These are phyloP conservation scores for Cyphellophora europaea DNA, from an alignment of 2,329 filamentous ascomycete species.

Conservation along the genomic window DNA sequence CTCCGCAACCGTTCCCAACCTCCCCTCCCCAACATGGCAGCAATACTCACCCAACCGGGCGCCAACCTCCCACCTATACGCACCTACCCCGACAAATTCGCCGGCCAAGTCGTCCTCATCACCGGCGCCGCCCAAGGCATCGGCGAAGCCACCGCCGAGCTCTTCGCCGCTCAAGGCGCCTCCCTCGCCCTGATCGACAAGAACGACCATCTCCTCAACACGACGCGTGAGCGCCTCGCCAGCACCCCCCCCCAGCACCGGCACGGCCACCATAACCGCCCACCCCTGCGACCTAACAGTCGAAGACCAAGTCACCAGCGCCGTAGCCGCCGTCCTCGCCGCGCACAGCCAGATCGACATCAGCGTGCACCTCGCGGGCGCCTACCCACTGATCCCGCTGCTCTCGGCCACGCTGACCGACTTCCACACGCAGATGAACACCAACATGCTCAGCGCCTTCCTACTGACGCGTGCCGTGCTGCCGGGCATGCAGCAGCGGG, in stretches of 20 bases:
- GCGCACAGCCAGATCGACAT: conserved; percentile 8
- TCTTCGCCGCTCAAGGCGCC: conserved; percentile 36
- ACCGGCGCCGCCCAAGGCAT: conserved; percentile 43
- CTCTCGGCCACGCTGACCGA: conserved; percentile 29
- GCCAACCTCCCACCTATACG: conserved; percentile 4
- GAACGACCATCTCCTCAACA: conserved; percentile 15
- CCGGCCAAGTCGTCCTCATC: conserved; percentile 34
- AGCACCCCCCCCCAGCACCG: conserved; percentile 35
- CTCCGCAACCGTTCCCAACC: too few relatives aligned
- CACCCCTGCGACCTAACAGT: conserved; percentile 26
- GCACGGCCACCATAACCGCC: conserved; percentile 29
- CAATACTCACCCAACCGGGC: too few relatives aligned
- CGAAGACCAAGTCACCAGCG: conserved; percentile 37
- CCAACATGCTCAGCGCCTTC: conserved; percentile 38
- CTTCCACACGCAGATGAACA: conserved; percentile 35
- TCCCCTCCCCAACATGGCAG: too few relatives aligned
- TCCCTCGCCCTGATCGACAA: conserved; percentile 30
- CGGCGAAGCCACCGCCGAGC: conserved; percentile 37
- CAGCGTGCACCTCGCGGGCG: conserved; percentile 8
- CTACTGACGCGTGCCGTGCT: conserved; percentile 26
- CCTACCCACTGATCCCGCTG: conserved; percentile 3
- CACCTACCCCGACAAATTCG: conserved; percentile 6
- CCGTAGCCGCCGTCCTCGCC: conserved; percentile 20
- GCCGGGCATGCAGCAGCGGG: conserved; percentile 24
- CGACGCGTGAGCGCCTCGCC: conserved; percentile 24